Percentiles rank a stretch among this genome's conserved stretches.
Conservation (phyloP, 108 stramenopile species). For the Discostella stelligeroides region DNA sequence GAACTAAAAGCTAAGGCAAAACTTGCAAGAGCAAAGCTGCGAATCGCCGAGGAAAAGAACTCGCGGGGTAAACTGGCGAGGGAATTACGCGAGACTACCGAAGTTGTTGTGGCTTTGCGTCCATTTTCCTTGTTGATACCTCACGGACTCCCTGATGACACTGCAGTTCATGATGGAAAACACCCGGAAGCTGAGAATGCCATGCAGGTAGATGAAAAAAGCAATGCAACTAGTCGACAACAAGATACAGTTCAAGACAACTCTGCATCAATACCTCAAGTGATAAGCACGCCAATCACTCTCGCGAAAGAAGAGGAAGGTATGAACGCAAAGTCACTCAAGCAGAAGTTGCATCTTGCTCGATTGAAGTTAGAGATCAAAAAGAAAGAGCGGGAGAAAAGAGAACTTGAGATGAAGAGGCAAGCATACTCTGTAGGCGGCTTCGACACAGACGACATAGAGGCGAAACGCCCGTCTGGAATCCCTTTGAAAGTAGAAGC, state of each 20-base stretch:
- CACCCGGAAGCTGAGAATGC: slow-evolving; percentile 28
- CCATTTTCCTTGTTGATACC: neutral
- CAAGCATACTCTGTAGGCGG: slow-evolving; percentile 2
- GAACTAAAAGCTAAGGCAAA: slow-evolving; percentile 49
- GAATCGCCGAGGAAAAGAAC: slow-evolving; percentile 36
- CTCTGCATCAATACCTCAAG: neutral
- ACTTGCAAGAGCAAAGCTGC: slow-evolving; percentile 43
- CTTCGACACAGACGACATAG: slow-evolving; percentile 1
- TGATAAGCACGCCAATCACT: neutral
- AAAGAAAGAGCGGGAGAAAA: slow-evolving; percentile 35
- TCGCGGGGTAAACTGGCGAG: slow-evolving; percentile 1
- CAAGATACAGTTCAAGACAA: slow-evolving; percentile 3
- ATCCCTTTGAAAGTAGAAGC: no score
- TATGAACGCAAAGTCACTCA: slow-evolving; percentile 35
- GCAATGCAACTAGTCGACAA: slow-evolving; percentile 34
- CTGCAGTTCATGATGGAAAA: slow-evolving; percentile 23
- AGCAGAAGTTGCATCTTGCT: slow-evolving; percentile 46
- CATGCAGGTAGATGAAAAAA: slow-evolving; percentile 26
- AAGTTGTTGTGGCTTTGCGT: neutral
- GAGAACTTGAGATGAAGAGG: slow-evolving; percentile 10
- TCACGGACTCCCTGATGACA: slow-evolving; percentile 19
- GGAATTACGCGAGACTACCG: neutral
- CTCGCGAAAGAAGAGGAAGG: slow-evolving; percentile 14
- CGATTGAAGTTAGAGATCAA: slow-evolving; percentile 43
- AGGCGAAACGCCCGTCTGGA: slow-evolving; percentile 2